Evolutionary conservation across 768 basidiomycete species (phyloP).

Genomic region (Tremella mesenterica): DNA sequence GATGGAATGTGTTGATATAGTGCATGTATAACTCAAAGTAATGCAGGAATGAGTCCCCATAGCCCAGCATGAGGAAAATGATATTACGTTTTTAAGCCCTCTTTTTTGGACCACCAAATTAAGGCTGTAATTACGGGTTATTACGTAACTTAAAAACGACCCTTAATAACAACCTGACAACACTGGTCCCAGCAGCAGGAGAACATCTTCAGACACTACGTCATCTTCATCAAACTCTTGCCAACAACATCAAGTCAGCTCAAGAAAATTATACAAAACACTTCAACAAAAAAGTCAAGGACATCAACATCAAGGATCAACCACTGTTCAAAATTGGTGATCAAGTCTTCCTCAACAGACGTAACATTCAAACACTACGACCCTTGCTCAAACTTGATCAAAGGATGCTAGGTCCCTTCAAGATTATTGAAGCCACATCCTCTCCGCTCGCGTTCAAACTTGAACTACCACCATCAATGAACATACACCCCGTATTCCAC

Average conservation of each 20-base stretch:
- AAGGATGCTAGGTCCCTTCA: constrained; percentile 1
- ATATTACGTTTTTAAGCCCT: too few relatives aligned
- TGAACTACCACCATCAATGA: neutral
- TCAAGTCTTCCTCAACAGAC: constrained; percentile 16
- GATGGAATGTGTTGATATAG: too few relatives aligned
- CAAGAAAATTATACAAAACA: constrained; percentile 11
- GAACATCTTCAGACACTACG: neutral
- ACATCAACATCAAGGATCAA: too few relatives aligned
- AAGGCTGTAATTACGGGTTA: too few relatives aligned
- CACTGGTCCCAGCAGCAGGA: neutral
- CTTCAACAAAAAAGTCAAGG: constrained; percentile 20
- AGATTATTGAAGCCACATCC: constrained; percentile 1
- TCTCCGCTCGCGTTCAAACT: neutral
- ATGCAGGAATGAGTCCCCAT: too few relatives aligned
- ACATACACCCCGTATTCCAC: neutral
- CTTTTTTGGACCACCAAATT: too few relatives aligned
- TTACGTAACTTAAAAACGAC: too few relatives aligned
- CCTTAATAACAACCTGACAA: too few relatives aligned
- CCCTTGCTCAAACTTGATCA: constrained; percentile 1
- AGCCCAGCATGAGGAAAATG: too few relatives aligned
- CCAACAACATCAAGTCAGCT: neutral
- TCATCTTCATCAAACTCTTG: neutral
- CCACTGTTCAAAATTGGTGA: constrained; percentile 25
- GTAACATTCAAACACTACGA: neutral
- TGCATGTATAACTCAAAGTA: too few relatives aligned